Conservation (phyloP, 2,329 filamentous ascomycete genomes). For the Alternaria conjuncta region DNA sequence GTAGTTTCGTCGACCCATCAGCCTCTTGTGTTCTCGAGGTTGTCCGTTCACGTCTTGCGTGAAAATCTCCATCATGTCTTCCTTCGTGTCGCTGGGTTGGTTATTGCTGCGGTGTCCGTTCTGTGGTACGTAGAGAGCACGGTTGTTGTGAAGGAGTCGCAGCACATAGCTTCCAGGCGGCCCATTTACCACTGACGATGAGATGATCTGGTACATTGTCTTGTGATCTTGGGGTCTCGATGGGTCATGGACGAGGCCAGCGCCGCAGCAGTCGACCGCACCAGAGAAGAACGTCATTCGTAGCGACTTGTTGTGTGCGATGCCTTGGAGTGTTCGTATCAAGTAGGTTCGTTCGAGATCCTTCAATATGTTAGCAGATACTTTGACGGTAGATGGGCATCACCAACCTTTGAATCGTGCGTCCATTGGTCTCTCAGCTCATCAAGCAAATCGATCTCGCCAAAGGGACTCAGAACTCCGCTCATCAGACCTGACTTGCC, state of each 20-base stretch:
- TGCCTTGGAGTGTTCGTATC: conserved; percentile 93
- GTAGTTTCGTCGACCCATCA: conserved; percentile 95
- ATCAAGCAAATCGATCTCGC: conserved; percentile 92
- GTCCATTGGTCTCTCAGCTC: conserved; percentile 98
- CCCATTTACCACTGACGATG: conserved; percentile 88
- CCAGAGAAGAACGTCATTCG: conserved; percentile 97
- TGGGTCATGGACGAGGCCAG: conserved; percentile 92
- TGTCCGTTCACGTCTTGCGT: conserved; percentile 89
- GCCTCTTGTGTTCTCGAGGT: conserved; percentile 80
- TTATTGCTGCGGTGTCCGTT: conserved; percentile 79
- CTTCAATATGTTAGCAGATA: conserved; percentile 45
- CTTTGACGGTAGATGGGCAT: background rate
- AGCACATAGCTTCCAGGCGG: conserved; percentile 85
- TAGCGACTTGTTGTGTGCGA: conserved; percentile 91
- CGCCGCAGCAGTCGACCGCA: conserved; percentile 88
- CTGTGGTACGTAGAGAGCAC: conserved; percentile 84
- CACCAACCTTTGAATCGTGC: conserved; percentile 81
- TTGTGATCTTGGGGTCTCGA: conserved; percentile 92
- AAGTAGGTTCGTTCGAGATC: conserved; percentile 96
- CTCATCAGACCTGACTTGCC: conserved; percentile 97
- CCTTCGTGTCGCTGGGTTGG: conserved; percentile 87
- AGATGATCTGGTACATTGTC: conserved; percentile 99
- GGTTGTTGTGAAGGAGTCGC: conserved; percentile 94
- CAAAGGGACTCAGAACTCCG: conserved; percentile 92
- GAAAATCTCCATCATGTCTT: conserved; percentile 99